Evolutionary conservation across 768 basidiomycete species (phyloP), one percentile per base, ranked within the genome.

Genomic region (Tephrocybe rancida): DNA sequence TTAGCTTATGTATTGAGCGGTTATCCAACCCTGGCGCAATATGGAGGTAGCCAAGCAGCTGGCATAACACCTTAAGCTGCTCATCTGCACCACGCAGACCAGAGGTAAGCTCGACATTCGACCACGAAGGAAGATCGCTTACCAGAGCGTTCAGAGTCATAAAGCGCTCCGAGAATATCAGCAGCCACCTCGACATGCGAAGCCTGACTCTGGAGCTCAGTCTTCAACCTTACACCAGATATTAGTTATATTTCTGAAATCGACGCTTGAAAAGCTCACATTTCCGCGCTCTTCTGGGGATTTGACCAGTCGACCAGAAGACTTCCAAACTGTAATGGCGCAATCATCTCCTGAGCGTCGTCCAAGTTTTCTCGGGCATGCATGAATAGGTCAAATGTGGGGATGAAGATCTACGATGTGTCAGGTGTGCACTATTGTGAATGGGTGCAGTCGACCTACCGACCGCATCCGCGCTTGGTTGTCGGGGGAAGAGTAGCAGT

Each of bases 271-370:
- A 30, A 49, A 14, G 58, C 76, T 42, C 45, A 73, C 70, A 64
- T 70, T 75, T 74, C 63, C 64, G 83, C 78, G 30, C 81, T 79
- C 62, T 90, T 92, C 63, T 83, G 77, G 0, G 92, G 89, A 64
- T 95, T 88, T 3, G 89, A 91, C 93, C 94, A 96, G 59, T 95
- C 92, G 2, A 88, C 77, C 63, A 95, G 78, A 70, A 95, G 80
- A n/a, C 86, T 72, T 0, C 84, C 86, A 53, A 92, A 85, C 62
- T 92, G 89, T 18, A 82, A 71, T 0, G 88, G 83, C 0, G 81
- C 71, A 10, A 92, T 81, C 85, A 90, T 89, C 37, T 85, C 82
- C 61, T 88, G 82, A 42, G 83, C 86, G 1, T 87, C 87, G 3
- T 90, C 90, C 21, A 86, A 67, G 13, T 87, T 85, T 18, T 80